Conservation (phyloP, 2,329 filamentous ascomycete genomes). For the Fusarium ramigenum region DNA sequence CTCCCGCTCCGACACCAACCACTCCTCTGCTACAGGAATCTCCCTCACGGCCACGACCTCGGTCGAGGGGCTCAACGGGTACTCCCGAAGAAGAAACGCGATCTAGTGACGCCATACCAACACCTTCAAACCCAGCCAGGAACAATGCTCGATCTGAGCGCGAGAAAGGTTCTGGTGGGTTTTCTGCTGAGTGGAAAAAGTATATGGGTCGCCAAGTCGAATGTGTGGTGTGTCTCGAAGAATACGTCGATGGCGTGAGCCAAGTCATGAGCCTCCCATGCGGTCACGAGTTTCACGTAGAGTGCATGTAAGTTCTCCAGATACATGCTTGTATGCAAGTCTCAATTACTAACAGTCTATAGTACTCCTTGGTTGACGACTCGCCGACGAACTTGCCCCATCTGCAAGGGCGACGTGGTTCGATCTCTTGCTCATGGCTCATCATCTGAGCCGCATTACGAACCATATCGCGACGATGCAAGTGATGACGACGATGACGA, state of each 20-base stretch:
- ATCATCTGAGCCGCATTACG: slow-evolving; percentile 62
- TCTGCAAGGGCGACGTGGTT: slow-evolving; percentile 98
- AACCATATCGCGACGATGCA: slow-evolving; percentile 64
- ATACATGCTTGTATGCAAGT: background rate
- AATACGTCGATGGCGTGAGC: slow-evolving; percentile 94
- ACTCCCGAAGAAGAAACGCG: slow-evolving; percentile 61
- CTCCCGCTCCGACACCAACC: slow-evolving; percentile 73
- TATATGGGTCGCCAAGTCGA: slow-evolving; percentile 78
- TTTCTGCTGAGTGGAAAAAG: slow-evolving; percentile 68
- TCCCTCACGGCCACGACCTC: slow-evolving; percentile 64
- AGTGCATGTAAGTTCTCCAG: slow-evolving; percentile 87
- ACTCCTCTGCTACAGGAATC: slow-evolving; percentile 80
- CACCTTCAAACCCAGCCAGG: slow-evolving; percentile 48
- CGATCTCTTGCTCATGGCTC: slow-evolving; percentile 67
- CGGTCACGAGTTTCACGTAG: slow-evolving; percentile 96
- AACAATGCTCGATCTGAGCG: slow-evolving; percentile 50
- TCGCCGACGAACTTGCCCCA: slow-evolving; percentile 93
- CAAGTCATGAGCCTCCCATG: slow-evolving; percentile 97
- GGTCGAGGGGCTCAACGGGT: slow-evolving; percentile 72
- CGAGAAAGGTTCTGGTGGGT: slow-evolving; percentile 58
- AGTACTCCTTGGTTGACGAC: slow-evolving; percentile 98
- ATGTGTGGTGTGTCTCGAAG: slow-evolving; percentile 95
- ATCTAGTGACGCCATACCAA: slow-evolving; percentile 53
- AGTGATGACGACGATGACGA: slow-evolving; percentile 54
- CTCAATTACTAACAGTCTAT: slow-evolving; percentile 26